These are phyloP conservation scores for Neonectria magnoliae DNA, from an alignment of 2,329 filamentous ascomycete species.

Conservation along the genomic window DNA sequence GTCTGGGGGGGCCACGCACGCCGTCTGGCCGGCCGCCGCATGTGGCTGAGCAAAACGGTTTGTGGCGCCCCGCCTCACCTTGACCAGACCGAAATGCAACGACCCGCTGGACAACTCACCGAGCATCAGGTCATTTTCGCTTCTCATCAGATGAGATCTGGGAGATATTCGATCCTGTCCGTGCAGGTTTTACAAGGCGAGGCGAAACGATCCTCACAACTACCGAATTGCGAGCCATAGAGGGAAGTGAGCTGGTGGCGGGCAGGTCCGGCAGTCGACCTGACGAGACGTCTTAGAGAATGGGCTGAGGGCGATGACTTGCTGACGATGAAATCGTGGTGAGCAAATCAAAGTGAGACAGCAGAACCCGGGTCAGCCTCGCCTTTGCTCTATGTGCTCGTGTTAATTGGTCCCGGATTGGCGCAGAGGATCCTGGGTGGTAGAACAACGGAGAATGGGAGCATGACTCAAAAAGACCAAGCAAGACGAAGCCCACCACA, in stretches of 20 bases:
- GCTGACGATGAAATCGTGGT: background rate
- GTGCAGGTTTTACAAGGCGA: constrained; percentile 5
- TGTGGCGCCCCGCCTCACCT: constrained; percentile 27
- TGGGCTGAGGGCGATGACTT: constrained; percentile 14
- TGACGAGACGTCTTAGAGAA: constrained; percentile 17
- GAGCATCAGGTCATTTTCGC: constrained; percentile 22
- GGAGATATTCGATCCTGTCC: constrained; percentile 2
- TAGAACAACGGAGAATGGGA: background rate
- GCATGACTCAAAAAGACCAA: background rate
- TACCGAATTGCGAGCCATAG: constrained; percentile 4
- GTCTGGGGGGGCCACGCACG: background rate
- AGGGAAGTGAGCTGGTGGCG: constrained; percentile 14
- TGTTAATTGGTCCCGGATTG: background rate
- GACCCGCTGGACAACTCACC: background rate
- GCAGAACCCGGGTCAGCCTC: background rate
- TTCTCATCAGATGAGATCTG: constrained; percentile 8
- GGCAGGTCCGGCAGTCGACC: constrained; percentile 18
- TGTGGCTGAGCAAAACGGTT: constrained; percentile 29
- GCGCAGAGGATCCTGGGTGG: background rate
- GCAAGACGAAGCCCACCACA: background rate
- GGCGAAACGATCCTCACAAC: constrained; percentile 7
- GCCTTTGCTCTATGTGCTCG: constrained; percentile 1
- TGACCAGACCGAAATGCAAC: background rate
- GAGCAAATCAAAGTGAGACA: constrained; percentile 6
- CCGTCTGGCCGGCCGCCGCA: constrained; percentile 11